Percentiles rank a stretch among this genome's conserved stretches.
These are phyloP conservation scores for Citrus medica DNA, from an alignment of 345 rosid species.

Conservation along the genomic window DNA sequence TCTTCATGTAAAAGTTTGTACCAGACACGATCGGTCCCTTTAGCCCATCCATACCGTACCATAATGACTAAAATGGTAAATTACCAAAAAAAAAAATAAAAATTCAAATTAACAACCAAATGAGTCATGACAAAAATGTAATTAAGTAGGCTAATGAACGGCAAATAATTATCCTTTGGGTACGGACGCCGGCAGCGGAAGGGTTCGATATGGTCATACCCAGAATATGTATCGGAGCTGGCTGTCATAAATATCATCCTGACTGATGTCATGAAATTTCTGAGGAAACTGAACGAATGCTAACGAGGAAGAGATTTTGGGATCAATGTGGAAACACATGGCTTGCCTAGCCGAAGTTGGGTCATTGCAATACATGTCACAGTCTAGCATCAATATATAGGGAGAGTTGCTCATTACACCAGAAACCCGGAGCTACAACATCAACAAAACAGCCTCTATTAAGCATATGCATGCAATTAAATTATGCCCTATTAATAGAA, in stretches of 20 bases:
- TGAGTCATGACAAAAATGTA: neutral
- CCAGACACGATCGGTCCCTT: conserved; percentile 38
- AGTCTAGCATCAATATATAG: conserved; percentile 35
- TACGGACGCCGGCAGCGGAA: no score
- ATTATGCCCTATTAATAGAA: no score
- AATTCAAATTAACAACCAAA: neutral
- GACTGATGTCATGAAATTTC: conserved; percentile 28
- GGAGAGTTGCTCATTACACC: conserved; percentile 44
- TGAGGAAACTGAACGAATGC: conserved; percentile 50
- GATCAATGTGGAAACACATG: conserved; percentile 42
- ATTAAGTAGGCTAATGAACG: neutral
- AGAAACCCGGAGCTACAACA: conserved; percentile 49
- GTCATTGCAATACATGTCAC: conserved; percentile 53
- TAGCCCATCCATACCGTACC: conserved; percentile 36
- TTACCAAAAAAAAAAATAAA: no score
- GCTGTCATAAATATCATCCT: conserved; percentile 43
- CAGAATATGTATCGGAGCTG: conserved; percentile 16
- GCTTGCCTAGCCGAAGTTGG: conserved; percentile 45
- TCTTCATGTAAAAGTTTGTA: conserved; percentile 44
- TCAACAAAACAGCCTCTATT: neutral
- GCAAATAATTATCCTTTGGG: no score
- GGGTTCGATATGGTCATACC: conserved; percentile 19
- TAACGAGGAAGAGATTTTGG: conserved; percentile 20
- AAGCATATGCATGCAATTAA: no score
- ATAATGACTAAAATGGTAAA: neutral